These are phyloP conservation scores for Lipomyces sp. DNA, from an alignment of 805 yeast genomes.

Conservation along the genomic window DNA sequence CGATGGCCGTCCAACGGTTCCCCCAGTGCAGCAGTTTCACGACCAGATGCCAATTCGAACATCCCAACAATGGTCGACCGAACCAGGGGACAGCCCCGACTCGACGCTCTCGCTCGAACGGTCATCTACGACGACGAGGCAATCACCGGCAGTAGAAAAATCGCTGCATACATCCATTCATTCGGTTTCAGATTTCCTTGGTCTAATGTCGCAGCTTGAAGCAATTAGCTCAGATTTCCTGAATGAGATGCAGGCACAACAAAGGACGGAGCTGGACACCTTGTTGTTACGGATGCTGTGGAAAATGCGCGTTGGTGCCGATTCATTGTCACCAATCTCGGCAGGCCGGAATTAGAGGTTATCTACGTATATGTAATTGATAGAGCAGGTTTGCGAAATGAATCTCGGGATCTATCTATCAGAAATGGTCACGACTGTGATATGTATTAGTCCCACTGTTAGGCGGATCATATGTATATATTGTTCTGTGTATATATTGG, in stretches of 20 bases:
- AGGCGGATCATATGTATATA: too few relatives aligned
- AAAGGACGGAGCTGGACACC: conserved; percentile 10
- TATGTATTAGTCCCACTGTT: too few relatives aligned
- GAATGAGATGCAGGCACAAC: conserved; percentile 7
- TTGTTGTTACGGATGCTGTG: conserved; percentile 16
- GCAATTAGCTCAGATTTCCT: neutral
- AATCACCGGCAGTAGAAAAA: neutral
- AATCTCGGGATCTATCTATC: neutral
- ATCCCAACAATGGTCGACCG: neutral
- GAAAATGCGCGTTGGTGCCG: conserved; percentile 9
- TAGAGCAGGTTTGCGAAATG: neutral
- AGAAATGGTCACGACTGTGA: neutral
- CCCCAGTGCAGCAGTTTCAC: neutral
- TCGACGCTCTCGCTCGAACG: neutral
- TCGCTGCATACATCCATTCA: conserved; percentile 4
- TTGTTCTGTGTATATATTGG: too few relatives aligned
- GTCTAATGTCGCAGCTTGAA: conserved; percentile 10
- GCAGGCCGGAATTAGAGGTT: conserved; percentile 1
- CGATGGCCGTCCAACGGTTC: neutral
- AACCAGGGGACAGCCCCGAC: neutral
- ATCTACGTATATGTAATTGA: neutral
- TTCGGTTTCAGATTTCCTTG: conserved; percentile 23
- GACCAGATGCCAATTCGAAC: neutral
- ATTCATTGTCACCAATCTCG: neutral
- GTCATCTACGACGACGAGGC: neutral